Conservation (phyloP, 2,329 filamentous ascomycete genomes). For the Phialophora chinensis region DNA sequence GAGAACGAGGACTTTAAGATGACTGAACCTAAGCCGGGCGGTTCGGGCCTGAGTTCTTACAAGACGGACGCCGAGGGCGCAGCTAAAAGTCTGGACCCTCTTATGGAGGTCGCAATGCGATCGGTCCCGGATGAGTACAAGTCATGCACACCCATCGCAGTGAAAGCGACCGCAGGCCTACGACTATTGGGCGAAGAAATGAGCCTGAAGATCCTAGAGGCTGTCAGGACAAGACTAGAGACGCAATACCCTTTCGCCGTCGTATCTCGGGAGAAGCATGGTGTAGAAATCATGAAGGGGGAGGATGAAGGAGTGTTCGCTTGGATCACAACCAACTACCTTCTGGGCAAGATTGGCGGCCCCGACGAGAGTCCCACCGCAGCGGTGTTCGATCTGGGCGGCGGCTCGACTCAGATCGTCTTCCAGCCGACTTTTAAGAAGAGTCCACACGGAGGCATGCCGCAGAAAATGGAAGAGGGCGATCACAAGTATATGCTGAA, state of each 20-base stretch:
- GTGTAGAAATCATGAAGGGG: constrained; percentile 96
- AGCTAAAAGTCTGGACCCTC: constrained; percentile 83
- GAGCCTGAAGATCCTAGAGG: constrained; percentile 81
- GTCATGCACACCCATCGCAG: constrained; percentile 90
- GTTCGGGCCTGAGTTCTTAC: constrained; percentile 84
- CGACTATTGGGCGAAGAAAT: constrained; percentile 82
- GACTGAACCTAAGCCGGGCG: constrained; percentile 82
- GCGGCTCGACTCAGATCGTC: constrained; percentile 97
- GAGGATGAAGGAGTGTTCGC: constrained; percentile 97
- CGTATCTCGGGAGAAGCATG: constrained; percentile 80
- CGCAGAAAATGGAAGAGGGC: constrained; percentile 80
- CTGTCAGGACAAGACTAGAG: constrained; percentile 84
- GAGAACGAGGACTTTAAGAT: constrained; percentile 92
- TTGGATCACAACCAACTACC: constrained; percentile 99
- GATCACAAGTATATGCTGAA: constrained; percentile 94
- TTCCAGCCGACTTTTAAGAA: constrained; percentile 93
- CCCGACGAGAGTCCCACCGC: constrained; percentile 89
- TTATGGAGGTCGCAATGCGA: constrained; percentile 84
- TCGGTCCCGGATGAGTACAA: constrained; percentile 87
- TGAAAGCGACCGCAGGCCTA: constrained; percentile 95
- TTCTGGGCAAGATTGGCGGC: constrained; percentile 94
- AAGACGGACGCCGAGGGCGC: constrained; percentile 83
- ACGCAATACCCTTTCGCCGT: constrained; percentile 93
- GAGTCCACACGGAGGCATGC: constrained; percentile 75
- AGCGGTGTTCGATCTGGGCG: constrained; percentile 93